Evolutionary conservation across 2,329 filamentous ascomycete species (phyloP), one percentile per base, ranked within the genome.

Genomic region (Botryotinia narcissicola): DNA sequence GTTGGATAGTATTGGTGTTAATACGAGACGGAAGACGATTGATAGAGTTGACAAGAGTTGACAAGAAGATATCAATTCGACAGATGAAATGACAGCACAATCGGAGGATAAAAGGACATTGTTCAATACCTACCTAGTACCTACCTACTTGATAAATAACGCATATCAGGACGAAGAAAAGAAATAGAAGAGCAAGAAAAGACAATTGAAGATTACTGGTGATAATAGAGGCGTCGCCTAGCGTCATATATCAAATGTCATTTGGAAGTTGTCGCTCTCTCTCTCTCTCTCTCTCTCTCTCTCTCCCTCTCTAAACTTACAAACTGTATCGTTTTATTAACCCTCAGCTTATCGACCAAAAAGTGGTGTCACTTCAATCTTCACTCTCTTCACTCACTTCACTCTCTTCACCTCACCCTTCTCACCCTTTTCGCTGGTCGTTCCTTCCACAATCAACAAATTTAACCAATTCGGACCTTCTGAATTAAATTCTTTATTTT

Each of bases 401-500:
- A n/a, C 32, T 46, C n/a, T 29, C 25, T 2, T n/a, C 63, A 18
- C 42, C 25, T 22, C n/a, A 6, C 12, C 42, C 18, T 22, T 48
- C 60, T 37, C 32, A 18, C 63, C 10, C 18, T 25, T 12, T 16
- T 40, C 32, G n/a, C 35, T 42, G 35, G 35, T 57, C 48, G 48
- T 32, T 32, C 57, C 66, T 69, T 69, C 66, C 66, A 37, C 29
- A 57, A 42, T 51, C 35, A 66, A 54, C 22, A 12, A 29, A 40
- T 20, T 68, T 5, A 29, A 54, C 8, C 66, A 25, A 69, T 69
- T 69, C 66, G 48, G 66, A 42, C 66, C 66, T 57, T 42, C 66
- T 42, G 35, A 54, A 68, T 32, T 16, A 16, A 29, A 40, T 8
- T 37, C 37, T 37, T 9, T 20, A n/a, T 22, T 40, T 37, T n/a